Percentiles rank a stretch among this genome's conserved stretches.
Evolutionary conservation across 352 stramenopile genomes (phyloP).

Genomic region (Phytophthora sp.): DNA sequence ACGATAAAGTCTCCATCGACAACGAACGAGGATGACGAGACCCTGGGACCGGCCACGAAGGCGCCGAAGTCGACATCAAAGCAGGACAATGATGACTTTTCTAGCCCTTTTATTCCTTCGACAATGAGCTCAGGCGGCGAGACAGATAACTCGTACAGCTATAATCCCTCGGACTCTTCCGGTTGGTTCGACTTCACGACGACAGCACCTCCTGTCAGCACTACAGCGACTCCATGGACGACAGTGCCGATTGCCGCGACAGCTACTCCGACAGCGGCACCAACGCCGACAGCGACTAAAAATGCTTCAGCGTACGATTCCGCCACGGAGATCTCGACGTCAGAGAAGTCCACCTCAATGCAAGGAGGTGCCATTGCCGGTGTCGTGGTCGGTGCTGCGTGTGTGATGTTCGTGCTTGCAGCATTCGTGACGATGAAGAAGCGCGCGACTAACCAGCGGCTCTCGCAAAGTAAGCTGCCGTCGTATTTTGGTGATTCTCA

Average conservation of each 20-base stretch:
- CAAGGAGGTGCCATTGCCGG: slow-evolving; percentile 17
- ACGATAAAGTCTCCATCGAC: not conserved
- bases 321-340: slow-evolving; percentile 6
- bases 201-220: not conserved
- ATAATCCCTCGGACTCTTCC: slow-evolving; percentile 7
- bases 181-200: slow-evolving; percentile 10
- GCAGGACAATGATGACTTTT: too few relatives aligned
- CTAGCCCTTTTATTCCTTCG: too few relatives aligned
- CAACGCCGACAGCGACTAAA: slow-evolving; percentile 9
- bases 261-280: not conserved
- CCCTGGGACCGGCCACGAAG: not conserved
- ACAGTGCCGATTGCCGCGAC: not conserved
- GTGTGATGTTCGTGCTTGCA: slow-evolving; percentile 25
- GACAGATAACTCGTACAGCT: slow-evolving; percentile 1
- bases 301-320: slow-evolving; percentile 30
- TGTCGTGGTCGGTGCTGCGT: slow-evolving; percentile 18
- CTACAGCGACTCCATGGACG: slow-evolving; percentile 8
- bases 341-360: not conserved
- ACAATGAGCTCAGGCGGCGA: not conserved
- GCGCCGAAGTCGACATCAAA: not conserved
- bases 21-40: not conserved
- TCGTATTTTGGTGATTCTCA: slow-evolving; percentile 20
- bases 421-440: slow-evolving; percentile 31
- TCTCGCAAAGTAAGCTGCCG: slow-evolving; percentile 19
- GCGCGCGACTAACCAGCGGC: not conserved